A percentile compares a stretch with the other conserved stretches of the same genome.
Evolutionary conservation across 352 stramenopile genomes (phyloP).

Genomic region (Phytophthora europaea): DNA sequence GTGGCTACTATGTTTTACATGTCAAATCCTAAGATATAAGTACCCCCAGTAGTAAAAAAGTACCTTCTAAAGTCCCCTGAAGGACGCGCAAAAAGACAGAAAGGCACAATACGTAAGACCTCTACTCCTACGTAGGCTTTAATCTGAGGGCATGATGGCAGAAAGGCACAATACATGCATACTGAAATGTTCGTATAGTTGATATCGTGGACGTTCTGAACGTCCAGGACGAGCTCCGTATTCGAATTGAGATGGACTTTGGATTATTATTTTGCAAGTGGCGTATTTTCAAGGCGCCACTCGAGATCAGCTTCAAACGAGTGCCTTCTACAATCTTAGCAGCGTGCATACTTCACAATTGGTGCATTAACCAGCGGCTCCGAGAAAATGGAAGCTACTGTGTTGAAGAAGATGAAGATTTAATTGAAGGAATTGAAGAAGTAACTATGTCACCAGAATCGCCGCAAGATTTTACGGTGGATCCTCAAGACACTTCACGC

Average conservation of each 20-base stretch:
- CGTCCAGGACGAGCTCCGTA: slow-evolving; percentile 1
- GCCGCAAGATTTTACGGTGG: background rate
- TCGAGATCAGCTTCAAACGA: slow-evolving; percentile 13
- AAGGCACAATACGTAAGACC: too few relatives aligned
- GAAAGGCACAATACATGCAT: too few relatives aligned
- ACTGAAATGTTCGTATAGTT: background rate
- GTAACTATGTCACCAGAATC: too few relatives aligned
- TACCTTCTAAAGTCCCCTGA: too few relatives aligned
- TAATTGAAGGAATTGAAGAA: background rate
- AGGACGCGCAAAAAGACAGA: too few relatives aligned
- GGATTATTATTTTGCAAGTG: slow-evolving; percentile 5
- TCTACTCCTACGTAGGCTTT: too few relatives aligned
- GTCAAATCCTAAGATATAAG: too few relatives aligned
- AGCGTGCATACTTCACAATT: slow-evolving; percentile 4
- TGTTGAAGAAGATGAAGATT: slow-evolving; percentile 8
- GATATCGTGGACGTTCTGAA: background rate
- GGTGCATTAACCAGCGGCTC: background rate
- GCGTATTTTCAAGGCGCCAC: background rate
- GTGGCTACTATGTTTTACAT: too few relatives aligned
- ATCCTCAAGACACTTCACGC: background rate
- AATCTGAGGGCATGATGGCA: too few relatives aligned
- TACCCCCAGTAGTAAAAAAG: too few relatives aligned
- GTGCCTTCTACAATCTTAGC: slow-evolving; percentile 10
- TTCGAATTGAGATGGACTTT: slow-evolving; percentile 10
- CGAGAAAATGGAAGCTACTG: background rate